phyloP scores from a whole-genome alignment of 805 yeast genomes.

The Candida ascalaphidarum region DNA sequence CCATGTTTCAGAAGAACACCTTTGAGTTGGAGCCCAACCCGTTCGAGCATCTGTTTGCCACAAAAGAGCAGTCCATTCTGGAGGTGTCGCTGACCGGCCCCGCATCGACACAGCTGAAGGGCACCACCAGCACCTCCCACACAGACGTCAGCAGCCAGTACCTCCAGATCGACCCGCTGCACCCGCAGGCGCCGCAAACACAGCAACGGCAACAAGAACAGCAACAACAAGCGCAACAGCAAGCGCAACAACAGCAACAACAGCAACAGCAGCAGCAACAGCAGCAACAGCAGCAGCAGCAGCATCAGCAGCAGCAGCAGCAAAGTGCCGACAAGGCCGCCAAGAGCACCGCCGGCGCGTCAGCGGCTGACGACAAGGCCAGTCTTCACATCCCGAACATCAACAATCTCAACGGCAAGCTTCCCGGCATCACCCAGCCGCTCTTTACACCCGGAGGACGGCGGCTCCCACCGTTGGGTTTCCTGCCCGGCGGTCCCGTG shows the following conservation, averaged over 20 bases:
- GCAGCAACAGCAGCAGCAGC: conserved; percentile 5
- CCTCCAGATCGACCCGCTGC: too few species aligned
- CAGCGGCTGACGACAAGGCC: conserved; percentile 14
- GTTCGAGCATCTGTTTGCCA: conserved; percentile 90
- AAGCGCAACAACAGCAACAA: conserved; percentile 1
- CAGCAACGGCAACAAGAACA: too few species aligned
- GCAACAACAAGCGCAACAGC: conserved; percentile 2
- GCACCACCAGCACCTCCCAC: background rate
- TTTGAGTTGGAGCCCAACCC: conserved; percentile 90
- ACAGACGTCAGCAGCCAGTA: too few species aligned
- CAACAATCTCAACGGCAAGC: conserved; percentile 14
- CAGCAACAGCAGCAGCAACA: conserved; percentile 1
- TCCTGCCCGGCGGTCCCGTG: conserved; percentile 33
- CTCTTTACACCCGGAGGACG: conserved; percentile 54
- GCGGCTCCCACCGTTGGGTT: conserved; percentile 43
- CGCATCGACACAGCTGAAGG: background rate
- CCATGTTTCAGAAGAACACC: conserved; percentile 36
- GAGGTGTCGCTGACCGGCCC: background rate
- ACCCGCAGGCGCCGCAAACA: too few species aligned
- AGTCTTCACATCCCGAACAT: conserved; percentile 27
- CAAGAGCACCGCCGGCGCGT: background rate
- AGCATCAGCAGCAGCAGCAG: conserved; percentile 3
- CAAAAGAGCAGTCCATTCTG: conserved; percentile 29
- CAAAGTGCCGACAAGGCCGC: background rate
- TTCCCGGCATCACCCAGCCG: conserved; percentile 38